A percentile compares a stretch with the other conserved stretches of the same genome.
These are phyloP conservation scores for Telopea speciosissima DNA, from an alignment of 177 flowering plant species.

Conservation along the genomic window DNA sequence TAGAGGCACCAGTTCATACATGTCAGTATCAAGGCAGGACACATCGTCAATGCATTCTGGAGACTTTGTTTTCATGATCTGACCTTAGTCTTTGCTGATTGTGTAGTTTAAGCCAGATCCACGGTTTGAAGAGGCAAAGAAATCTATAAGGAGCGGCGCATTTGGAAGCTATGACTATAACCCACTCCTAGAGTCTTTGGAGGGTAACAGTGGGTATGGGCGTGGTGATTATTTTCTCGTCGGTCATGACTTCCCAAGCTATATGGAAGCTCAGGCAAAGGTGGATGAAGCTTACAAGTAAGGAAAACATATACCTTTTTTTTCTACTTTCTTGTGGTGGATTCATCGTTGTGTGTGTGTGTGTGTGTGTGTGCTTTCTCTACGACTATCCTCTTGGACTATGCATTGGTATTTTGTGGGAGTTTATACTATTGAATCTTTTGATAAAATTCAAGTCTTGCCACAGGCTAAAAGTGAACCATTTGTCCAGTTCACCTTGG, in stretches of 20 bases:
- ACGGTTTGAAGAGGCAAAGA: slow-evolving; percentile 88
- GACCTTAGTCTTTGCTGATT: slow-evolving; percentile 4
- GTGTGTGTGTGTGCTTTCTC: no score
- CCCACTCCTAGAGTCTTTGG: slow-evolving; percentile 89
- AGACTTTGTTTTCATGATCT: background rate
- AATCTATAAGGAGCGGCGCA: slow-evolving; percentile 74
- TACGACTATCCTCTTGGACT: no score
- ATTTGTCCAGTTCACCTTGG: no score
- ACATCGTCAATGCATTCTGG: background rate
- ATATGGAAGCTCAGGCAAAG: slow-evolving; percentile 83
- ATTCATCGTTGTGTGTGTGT: background rate
- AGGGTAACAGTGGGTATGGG: slow-evolving; percentile 89
- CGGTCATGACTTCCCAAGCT: slow-evolving; percentile 86
- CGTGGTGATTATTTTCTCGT: slow-evolving; percentile 97
- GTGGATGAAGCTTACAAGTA: slow-evolving; percentile 98
- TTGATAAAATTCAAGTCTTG: no score
- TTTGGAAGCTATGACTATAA: slow-evolving; percentile 91
- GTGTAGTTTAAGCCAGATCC: slow-evolving; percentile 93
- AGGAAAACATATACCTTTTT: slow-evolving; percentile 16
- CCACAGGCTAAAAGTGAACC: no score
- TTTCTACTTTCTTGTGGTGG: background rate
- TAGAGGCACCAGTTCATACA: background rate
- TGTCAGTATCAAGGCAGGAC: background rate
- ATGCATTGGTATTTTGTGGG: no score
- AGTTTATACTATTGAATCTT: no score